Conservation (phyloP, 2,329 filamentous ascomycete species). For the Tolypocladium nubicola region DNA sequence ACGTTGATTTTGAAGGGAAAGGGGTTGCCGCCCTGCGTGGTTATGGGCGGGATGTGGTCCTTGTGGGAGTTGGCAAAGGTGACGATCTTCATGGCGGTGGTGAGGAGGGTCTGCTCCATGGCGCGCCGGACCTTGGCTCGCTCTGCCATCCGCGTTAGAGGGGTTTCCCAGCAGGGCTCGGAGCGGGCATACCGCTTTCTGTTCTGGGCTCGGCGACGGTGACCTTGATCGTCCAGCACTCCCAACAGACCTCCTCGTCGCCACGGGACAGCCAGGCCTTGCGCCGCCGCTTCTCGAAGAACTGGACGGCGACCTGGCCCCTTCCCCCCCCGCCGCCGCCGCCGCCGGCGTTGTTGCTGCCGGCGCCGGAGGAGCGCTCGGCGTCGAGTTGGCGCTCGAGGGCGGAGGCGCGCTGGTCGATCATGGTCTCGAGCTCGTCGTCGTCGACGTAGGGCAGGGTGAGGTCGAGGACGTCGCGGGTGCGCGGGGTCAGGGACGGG, state of each 20-base stretch:
- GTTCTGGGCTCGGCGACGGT: slow-evolving; percentile 85
- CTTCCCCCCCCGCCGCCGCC: slow-evolving; percentile 44
- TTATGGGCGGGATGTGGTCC: slow-evolving; percentile 94
- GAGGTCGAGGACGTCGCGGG: slow-evolving; percentile 82
- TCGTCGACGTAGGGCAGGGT: slow-evolving; percentile 85
- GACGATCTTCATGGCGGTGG: slow-evolving; percentile 83
- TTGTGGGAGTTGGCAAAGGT: slow-evolving; percentile 80
- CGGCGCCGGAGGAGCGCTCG: slow-evolving; percentile 31
- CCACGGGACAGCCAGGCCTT: slow-evolving; percentile 70
- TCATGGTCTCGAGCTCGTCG: slow-evolving; percentile 82
- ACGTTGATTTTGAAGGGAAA: slow-evolving; percentile 92
- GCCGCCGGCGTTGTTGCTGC: slow-evolving; percentile 3
- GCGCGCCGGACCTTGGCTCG: slow-evolving; percentile 78
- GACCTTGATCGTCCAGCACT: slow-evolving; percentile 88
- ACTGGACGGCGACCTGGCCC: slow-evolving; percentile 77
- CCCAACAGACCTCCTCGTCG: slow-evolving; percentile 95
- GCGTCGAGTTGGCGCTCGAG: slow-evolving; percentile 69
- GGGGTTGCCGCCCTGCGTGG: slow-evolving; percentile 84
- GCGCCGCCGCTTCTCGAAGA: slow-evolving; percentile 83
- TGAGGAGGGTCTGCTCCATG: slow-evolving; percentile 82
- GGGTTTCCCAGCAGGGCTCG: not conserved
- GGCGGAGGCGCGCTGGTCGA: slow-evolving; percentile 74
- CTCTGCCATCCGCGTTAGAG: slow-evolving; percentile 39
- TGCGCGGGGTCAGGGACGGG: slow-evolving; percentile 69
- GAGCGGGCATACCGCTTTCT: slow-evolving; percentile 58